phyloP scores from a whole-genome alignment of 306 rosid genomes.

The Cucumis sativus region Cucumber_9930_V3 NC_026659.2:30319001-30319500 shows the following conservation, averaged over 20 bases:
- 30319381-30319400: background rate
- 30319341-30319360: background rate
- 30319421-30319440: background rate
- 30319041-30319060: too few relatives aligned
- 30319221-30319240: too few relatives aligned
- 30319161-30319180: background rate
- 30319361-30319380: background rate
- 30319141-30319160: background rate
- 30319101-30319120: background rate
- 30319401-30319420: background rate
- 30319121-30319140: background rate
- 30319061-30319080: background rate
- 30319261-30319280: background rate
- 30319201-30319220: background rate
- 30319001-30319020: too few relatives aligned
- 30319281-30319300: background rate
- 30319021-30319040: too few relatives aligned
- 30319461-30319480: background rate
- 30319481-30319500: background rate
- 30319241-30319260: background rate
- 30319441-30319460: background rate
- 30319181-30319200: too few relatives aligned
- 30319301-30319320: background rate
- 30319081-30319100: background rate
- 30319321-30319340: background rate